Evolutionary conservation across 305 asterid genomes (phyloP), one percentile per base, ranked within the genome.

Genomic region (Solanum hybrid): DNA sequence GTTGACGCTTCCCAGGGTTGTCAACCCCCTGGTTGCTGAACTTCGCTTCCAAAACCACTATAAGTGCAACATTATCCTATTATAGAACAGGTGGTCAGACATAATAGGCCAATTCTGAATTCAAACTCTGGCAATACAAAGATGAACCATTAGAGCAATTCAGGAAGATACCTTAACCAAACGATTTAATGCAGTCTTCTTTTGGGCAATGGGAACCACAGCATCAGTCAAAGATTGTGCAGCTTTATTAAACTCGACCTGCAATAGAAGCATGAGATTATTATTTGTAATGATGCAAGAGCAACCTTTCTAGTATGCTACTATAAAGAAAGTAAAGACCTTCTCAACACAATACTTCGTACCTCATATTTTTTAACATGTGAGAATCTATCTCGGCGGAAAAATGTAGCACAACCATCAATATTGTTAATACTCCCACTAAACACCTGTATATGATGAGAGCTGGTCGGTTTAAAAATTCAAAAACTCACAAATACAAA

Each of bases 171-270:
- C 99, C 99, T 95, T 97, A 88, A 96, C 95, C 95, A 98, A 92
- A 88, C 99, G 97, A 91, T 94, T 93, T 84, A 98, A 91, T 82
- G 98, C 98, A 88, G 92, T 92, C 92, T 96, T 95, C 93, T 93
- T 97, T 93, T 97, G 99, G 51, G 97, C 92, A 93, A 92, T 95
- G 79, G 98, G 98, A 93, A 94, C 94, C 89, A 95, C 89, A 89
- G 98, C 97, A 91, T 98, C 99, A 73, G 97, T 94, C 90, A 97
- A 91, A 87, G 99, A 97, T 90, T 97, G 99, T 86, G 99, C 99
- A 87, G 99, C 99, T 94, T 98, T 97, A 93, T 98, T 98, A 91
- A 97, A 98, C 93, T 98, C 99, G 91, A 98, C 98, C 99, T 98
- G 93, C 92, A 92, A 57, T 79, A 57, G 51, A 80, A 51, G 39